Conservation (phyloP, 2,329 filamentous ascomycete genomes). For the Ophiostoma populinum region DNA sequence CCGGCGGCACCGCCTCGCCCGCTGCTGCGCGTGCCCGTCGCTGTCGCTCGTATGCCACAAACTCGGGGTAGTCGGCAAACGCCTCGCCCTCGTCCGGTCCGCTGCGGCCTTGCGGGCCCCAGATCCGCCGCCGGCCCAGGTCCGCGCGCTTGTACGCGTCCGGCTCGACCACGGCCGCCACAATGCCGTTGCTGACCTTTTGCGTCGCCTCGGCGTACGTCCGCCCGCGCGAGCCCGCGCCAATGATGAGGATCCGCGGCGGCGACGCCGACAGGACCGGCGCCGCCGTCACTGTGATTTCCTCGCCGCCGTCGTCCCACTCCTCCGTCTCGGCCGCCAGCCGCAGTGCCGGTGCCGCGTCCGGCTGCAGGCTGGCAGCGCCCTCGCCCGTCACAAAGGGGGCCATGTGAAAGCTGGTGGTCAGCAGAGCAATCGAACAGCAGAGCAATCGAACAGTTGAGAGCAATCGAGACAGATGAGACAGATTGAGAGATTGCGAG, state of each 20-base stretch:
- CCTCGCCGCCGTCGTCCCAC: constrained; percentile 10
- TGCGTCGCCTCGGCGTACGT: constrained; percentile 54
- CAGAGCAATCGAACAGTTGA: no score
- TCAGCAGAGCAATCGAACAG: no score
- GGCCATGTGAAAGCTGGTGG: neutral
- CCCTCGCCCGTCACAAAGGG: neutral
- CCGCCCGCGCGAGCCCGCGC: constrained; percentile 63
- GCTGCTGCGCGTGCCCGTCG: constrained; percentile 34
- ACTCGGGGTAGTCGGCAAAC: constrained; percentile 60
- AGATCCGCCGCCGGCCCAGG: constrained; percentile 58
- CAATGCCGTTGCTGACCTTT: constrained; percentile 46
- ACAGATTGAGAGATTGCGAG: no score
- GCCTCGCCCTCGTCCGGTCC: constrained; percentile 41
- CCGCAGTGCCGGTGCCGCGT: neutral
- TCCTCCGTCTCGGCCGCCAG: neutral
- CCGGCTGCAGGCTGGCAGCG: no score
- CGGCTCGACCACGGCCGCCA: constrained; percentile 71
- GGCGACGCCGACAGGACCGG: constrained; percentile 30
- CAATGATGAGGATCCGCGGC: constrained; percentile 60
- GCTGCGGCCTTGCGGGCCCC: constrained; percentile 28
- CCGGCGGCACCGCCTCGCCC: constrained; percentile 29
- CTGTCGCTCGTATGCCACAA: constrained; percentile 51
- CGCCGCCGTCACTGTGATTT: constrained; percentile 20
- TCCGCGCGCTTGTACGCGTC: constrained; percentile 55
- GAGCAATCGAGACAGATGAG: no score